Percentiles rank a stretch among this genome's conserved stretches.
phyloP scores from a whole-genome alignment of 2,329 filamentous ascomycete genomes.

The Zasmidium angulare region DNA sequence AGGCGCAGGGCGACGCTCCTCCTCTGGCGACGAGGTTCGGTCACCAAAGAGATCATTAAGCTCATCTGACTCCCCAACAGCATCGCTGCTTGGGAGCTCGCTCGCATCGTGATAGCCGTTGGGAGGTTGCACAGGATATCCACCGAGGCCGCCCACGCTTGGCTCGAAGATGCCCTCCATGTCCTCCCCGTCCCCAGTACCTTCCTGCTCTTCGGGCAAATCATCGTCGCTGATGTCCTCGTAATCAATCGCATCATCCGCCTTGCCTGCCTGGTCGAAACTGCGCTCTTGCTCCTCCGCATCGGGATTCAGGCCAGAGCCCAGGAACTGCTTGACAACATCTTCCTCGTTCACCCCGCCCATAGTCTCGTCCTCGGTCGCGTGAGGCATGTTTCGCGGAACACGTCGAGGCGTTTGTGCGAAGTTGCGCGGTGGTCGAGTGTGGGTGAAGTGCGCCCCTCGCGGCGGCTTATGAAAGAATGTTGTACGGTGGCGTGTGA shows the following conservation, averaged over 20 bases:
- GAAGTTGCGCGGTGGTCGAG: neutral
- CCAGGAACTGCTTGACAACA: constrained; percentile 28
- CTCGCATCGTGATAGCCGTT: constrained; percentile 24
- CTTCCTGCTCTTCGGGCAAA: constrained; percentile 74
- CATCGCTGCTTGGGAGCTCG: constrained; percentile 49
- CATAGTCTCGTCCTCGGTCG: constrained; percentile 24
- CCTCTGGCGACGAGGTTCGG: constrained; percentile 34
- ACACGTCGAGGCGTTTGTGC: neutral
- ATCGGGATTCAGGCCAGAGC: constrained; percentile 23
- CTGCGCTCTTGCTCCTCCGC: constrained; percentile 29
- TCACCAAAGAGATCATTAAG: constrained; percentile 41
- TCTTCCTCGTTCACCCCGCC: constrained; percentile 15
- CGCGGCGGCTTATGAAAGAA: neutral
- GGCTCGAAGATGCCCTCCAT: constrained; percentile 17
- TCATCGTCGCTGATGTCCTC: constrained; percentile 92
- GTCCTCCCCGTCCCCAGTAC: constrained; percentile 23
- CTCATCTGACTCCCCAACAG: constrained; percentile 63
- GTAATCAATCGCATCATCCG: constrained; percentile 86
- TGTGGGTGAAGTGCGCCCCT: neutral
- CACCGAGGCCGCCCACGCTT: constrained; percentile 14
- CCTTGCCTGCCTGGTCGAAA: constrained; percentile 67
- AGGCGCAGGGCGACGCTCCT: constrained; percentile 22
- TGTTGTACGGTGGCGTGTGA: neutral
- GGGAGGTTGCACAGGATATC: constrained; percentile 12
- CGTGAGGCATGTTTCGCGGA: constrained; percentile 38